Base-by-base conservation (phyloP, 2,329 filamentous ascomycete species). In the Ascomycota sp. region DNA sequence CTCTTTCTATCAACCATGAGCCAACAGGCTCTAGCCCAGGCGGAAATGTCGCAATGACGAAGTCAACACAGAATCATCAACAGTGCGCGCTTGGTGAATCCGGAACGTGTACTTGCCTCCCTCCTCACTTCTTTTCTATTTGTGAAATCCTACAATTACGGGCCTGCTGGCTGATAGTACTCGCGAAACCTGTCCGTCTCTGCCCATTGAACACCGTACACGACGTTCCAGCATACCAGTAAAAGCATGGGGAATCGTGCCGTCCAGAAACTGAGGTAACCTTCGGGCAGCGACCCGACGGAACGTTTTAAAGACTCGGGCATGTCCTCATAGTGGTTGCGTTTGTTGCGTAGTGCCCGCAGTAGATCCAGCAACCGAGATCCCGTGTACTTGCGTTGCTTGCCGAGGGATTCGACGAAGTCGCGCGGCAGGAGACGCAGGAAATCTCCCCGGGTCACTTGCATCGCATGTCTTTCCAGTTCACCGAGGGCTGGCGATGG, bases 241-340 rank as follows among this genome's bases (percentile, higher is more conserved):
- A 93, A 50, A 43, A 93, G 52, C 43, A 67, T 71, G 4, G 83
- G 82, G 47, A 93, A 93, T 37, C 69, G 64, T 7, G 68, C 60
- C 0, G 77, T 78, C 80, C 83, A 93, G 47, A 91, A 92, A 9
- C 62, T 63, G 31, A 92, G 58, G 48, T 92, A 93, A 0, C 80
- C 81, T 10, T 82, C 74, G 0, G 82, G 77, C 38, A 86, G 49
- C 7, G 72, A 57, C 0, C 82, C 83, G 0, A 92, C 79, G 25
- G 54, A 51, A 39, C 59, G 59, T 45, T 67, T 86, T 40, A 92
- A 66, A 33, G 71, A 58, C 10, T 84, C 78, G 6, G 79, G 68
- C 80, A 98, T 86, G 51, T 98, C 89, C 47, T 92, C 84, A 51
- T 93, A 98, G 50, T 98, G 89, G 41, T 95, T 92, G 46, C 79